These are phyloP conservation scores for Aureobasidium sp. DNA, from an alignment of 2,329 filamentous ascomycete species.

Conservation along the genomic window DNA sequence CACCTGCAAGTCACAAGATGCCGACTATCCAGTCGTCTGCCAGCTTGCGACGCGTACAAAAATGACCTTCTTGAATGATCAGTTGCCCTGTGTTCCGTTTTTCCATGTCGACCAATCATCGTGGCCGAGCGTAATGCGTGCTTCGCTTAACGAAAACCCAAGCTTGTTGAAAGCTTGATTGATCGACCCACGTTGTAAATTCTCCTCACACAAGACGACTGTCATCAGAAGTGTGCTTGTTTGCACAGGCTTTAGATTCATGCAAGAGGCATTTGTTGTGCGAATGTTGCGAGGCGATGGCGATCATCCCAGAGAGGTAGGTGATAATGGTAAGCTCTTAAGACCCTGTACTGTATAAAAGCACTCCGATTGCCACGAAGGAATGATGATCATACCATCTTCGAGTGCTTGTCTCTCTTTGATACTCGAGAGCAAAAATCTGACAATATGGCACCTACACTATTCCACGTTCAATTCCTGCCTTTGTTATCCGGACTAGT, in stretches of 20 bases:
- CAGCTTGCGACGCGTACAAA: neutral
- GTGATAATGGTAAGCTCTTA: neutral
- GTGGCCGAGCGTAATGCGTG: neutral
- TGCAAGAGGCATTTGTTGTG: slow-evolving; percentile 2
- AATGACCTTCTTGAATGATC: neutral
- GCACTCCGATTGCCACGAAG: neutral
- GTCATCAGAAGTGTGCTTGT: neutral
- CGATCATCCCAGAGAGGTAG: slow-evolving; percentile 8
- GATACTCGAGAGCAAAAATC: neutral
- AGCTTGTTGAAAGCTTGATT: slow-evolving; percentile 8
- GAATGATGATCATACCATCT: neutral
- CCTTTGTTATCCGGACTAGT: neutral
- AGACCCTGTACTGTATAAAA: neutral
- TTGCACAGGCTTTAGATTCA: neutral
- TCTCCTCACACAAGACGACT: slow-evolving; percentile 1
- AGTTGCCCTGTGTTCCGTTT: neutral
- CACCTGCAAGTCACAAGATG: neutral
- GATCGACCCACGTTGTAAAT: neutral
- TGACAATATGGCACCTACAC: neutral
- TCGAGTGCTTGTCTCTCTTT: neutral
- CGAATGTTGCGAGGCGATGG: neutral
- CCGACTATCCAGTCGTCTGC: neutral
- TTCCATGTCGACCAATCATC: slow-evolving; percentile 2
- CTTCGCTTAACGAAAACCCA: slow-evolving; percentile 2
- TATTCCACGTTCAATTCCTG: neutral